phyloP scores from a whole-genome alignment of 768 basidiomycete species.

The Lentinula boryana region DNA sequence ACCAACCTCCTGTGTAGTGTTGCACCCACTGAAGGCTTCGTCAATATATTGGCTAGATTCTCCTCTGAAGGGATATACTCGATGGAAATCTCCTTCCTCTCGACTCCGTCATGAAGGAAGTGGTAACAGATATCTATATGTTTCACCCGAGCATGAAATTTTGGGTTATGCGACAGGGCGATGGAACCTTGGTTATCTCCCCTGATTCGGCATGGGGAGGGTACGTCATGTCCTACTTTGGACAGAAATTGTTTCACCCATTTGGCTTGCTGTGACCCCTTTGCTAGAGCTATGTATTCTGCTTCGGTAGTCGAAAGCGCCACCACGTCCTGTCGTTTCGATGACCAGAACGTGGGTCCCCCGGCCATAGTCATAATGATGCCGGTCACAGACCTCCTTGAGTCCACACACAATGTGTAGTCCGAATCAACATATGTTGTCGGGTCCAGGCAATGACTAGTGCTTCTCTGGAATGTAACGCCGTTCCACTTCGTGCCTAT shows the following conservation, averaged over 20 bases:
- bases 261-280: not conserved
- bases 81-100: not conserved
- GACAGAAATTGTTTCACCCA: not conserved
- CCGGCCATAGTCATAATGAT: not conserved
- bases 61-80: slow-evolving; percentile 12
- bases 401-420: not conserved
- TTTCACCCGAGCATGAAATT: slow-evolving; percentile 23
- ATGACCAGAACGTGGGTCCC: not conserved
- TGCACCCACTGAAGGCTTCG: slow-evolving; percentile 8
- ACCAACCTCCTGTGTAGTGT: not conserved
- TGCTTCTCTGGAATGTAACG: not conserved
- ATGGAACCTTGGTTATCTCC: slow-evolving; percentile 10
- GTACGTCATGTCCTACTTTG: not conserved
- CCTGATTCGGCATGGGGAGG: not conserved
- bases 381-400: not conserved
- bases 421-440: not conserved
- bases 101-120: slow-evolving; percentile 21
- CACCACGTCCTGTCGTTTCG: not conserved
- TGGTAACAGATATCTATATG: slow-evolving; percentile 30
- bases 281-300: not conserved
- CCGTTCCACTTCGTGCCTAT: slow-evolving; percentile 4
- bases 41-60: slow-evolving; percentile 24
- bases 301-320: not conserved
- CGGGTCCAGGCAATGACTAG: not conserved
- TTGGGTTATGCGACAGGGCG: slow-evolving; percentile 15